Evolutionary conservation across 768 basidiomycete genomes (phyloP).

Genomic region (Chalciporus piperatus): DNA sequence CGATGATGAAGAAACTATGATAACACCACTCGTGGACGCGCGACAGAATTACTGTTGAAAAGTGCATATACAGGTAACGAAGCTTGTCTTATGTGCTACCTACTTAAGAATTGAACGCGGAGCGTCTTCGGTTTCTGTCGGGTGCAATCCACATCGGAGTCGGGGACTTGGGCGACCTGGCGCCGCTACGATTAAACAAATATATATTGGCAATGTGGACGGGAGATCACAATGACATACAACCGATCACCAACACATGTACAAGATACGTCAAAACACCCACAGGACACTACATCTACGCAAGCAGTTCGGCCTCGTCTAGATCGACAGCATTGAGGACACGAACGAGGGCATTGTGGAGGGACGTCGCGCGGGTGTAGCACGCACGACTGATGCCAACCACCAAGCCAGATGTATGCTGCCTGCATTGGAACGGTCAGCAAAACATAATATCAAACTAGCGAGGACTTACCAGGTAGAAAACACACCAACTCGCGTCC

Average conservation of each 20-base stretch:
- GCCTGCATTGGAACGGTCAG: background rate
- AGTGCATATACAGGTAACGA: no score
- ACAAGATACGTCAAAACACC: background rate
- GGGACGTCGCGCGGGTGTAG: background rate
- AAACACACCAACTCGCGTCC: constrained; percentile 39
- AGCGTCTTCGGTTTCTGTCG: no score
- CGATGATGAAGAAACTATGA: no score
- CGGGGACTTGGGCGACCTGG: no score
- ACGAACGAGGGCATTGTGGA: background rate
- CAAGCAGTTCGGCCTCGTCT: background rate
- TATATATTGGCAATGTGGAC: no score
- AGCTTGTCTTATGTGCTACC: no score
- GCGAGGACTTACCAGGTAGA: constrained; percentile 33
- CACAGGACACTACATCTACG: background rate
- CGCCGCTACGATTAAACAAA: no score
- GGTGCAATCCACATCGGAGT: no score
- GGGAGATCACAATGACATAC: background rate
- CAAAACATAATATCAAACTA: no score
- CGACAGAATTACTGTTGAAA: no score
- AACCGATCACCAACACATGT: background rate
- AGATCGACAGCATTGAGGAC: background rate
- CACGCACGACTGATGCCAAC: background rate
- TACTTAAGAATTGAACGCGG: no score
- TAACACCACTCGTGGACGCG: no score
- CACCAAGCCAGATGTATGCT: background rate